These are phyloP conservation scores for Aspergillus pseudotamarii DNA, from an alignment of 2,329 filamentous ascomycete genomes.

Conservation along the genomic window DNA sequence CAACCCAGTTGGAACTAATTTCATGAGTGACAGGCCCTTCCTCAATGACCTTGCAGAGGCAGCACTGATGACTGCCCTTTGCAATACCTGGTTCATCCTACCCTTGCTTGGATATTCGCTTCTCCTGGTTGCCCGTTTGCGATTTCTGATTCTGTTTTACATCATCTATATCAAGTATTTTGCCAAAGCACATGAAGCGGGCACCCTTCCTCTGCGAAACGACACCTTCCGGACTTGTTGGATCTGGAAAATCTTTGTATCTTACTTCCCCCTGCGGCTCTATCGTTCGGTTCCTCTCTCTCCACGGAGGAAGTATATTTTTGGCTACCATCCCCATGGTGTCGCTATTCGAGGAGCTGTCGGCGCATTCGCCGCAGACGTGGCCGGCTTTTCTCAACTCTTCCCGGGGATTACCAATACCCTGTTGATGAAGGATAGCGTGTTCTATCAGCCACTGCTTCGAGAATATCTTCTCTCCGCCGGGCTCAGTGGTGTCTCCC, in stretches of 20 bases:
- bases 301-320: constrained; percentile 80
- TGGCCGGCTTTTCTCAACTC: constrained; percentile 73
- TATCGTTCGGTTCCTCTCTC: constrained; percentile 76
- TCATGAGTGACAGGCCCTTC: constrained; percentile 11
- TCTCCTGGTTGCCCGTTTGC: constrained; percentile 76
- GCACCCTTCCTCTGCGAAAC: constrained; percentile 68
- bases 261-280: constrained; percentile 78
- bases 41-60: constrained; percentile 12
- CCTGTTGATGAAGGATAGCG: constrained; percentile 78
- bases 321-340: constrained; percentile 87
- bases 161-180: constrained; percentile 71
- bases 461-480: constrained; percentile 79
- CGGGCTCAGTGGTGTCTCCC: constrained; percentile 77
- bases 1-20: background rate
- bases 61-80: constrained; percentile 17
- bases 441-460: constrained; percentile 83
- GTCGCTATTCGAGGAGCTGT: constrained; percentile 87
- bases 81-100: constrained; percentile 33
- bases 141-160: constrained; percentile 71
- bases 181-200: constrained; percentile 70
- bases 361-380: constrained; percentile 78
- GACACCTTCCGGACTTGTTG: constrained; percentile 69
- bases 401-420: constrained; percentile 89
- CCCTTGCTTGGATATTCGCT: constrained; percentile 79
- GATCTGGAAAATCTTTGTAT: constrained; percentile 78